These are phyloP conservation scores for Irpex sp. DNA, from an alignment of 1,284 basidiomycete genomes.

Conservation along the genomic window DNA sequence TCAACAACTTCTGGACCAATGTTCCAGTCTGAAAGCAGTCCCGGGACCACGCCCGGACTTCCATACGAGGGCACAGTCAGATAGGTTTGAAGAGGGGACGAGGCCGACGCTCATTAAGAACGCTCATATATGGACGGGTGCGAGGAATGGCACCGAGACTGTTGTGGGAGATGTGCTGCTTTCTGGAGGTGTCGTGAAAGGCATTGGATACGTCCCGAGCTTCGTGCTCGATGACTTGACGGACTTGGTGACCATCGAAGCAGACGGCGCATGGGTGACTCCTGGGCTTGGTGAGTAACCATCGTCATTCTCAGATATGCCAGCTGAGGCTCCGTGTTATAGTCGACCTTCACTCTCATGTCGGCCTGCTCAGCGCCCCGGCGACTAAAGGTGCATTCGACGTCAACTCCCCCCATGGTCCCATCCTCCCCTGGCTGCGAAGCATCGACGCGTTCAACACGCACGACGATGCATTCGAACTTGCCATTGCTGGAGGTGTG, in stretches of 20 bases:
- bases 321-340: background rate
- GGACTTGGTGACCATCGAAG: slow-evolving; percentile 51
- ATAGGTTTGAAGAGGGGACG: slow-evolving; percentile 69
- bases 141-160: slow-evolving; percentile 59
- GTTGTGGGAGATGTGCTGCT: slow-evolving; percentile 59
- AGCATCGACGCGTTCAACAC: slow-evolving; percentile 47
- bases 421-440: slow-evolving; percentile 41
- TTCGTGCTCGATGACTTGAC: slow-evolving; percentile 29
- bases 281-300: slow-evolving; percentile 52
- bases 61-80: slow-evolving; percentile 53
- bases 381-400: slow-evolving; percentile 42
- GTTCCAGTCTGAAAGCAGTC: slow-evolving; percentile 37
- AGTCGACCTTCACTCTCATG: slow-evolving; percentile 80
- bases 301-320: background rate
- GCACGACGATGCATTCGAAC: slow-evolving; percentile 40
- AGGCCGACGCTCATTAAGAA: slow-evolving; percentile 71
- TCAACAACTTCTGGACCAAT: slow-evolving; percentile 41
- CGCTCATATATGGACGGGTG: slow-evolving; percentile 79
- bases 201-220: slow-evolving; percentile 48
- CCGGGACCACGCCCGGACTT: slow-evolving; percentile 53
- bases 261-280: slow-evolving; percentile 63
- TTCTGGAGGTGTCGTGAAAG: slow-evolving; percentile 55
- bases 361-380: slow-evolving; percentile 68
- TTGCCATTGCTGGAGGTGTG: slow-evolving; percentile 45
- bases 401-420: slow-evolving; percentile 52